Base-by-base conservation (phyloP, 345 rosid species). In the Boechera divaricarpa region DNA sequence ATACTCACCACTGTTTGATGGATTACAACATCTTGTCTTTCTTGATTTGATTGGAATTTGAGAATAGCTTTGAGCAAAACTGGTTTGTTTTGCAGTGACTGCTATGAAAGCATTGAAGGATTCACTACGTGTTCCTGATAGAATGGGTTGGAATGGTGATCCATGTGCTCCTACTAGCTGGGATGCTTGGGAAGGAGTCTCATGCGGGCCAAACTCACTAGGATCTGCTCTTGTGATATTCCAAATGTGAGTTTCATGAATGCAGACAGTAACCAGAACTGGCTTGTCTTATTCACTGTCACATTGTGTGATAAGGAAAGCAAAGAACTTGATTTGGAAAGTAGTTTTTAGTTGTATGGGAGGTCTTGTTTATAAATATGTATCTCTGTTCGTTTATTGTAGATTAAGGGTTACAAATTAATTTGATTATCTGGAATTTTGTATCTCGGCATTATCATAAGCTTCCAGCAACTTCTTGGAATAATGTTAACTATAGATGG, bases 141-240 rank as follows among this genome's bases (percentile, higher is more conserved):
- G 97, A 60, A 93, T 96, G 99, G 99, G 99, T 49, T 96, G 99
- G 99, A 93, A 90, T 76, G 99, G 99, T 57, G 98, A 96, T 83
- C 99, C 99, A 10, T 96, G 99, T 81, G 95, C 99, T 74, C 99
- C 99, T 54, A 91, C 93, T 26, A 87, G 72, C 60, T 96, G 99
- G 99, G 92, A 91, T 80, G 97, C 98, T 81, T 96, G 99, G 99
- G 99, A 96, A 80, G 99, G 99, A 73, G 92, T 93, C 70, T 85
- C 89, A 35, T 96, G 99, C 74, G 89, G 76, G 33, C 79, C 86
- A 55, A 86, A 84, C 85, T 78, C 86, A 75, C 74, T 83, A 64
- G 91, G 83, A 76, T 84, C 88, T 75, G 90, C 86, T 36, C 95
- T 93, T 66, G 85, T 90, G 39, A 89, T 96, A 61, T 86, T 88